Percentiles rank a stretch among this genome's conserved stretches.
These are phyloP conservation scores for Batkoa obscura DNA, from an alignment of 371 early-diverging fungal genomes.

Conservation along the genomic window DNA sequence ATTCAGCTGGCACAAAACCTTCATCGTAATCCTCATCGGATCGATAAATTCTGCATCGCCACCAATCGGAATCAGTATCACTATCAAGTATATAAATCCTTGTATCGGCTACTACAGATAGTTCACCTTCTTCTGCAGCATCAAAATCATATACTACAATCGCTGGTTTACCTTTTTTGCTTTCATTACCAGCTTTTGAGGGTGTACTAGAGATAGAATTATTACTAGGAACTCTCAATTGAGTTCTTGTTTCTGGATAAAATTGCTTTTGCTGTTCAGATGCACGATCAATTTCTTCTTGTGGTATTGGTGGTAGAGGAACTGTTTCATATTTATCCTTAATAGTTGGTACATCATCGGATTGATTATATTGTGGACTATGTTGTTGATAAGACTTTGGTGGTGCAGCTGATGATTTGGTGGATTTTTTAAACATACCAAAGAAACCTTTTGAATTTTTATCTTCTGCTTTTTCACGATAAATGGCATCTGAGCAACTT, in stretches of 20 bases:
- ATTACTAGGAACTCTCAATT: constrained; percentile 13
- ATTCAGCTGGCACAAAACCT: constrained; percentile 26
- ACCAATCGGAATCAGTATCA: constrained; percentile 22
- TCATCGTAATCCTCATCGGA: constrained; percentile 13
- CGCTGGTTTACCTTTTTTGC: constrained; percentile 30
- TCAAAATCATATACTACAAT: constrained; percentile 57
- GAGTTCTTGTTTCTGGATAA: constrained; percentile 13
- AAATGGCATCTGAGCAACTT: background rate
- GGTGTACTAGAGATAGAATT: constrained; percentile 1
- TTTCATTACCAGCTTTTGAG: constrained; percentile 1
- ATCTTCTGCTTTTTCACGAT: background rate
- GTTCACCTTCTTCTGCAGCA: constrained; percentile 52
- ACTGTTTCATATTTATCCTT: constrained; percentile 6
- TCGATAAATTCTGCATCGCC: constrained; percentile 21
- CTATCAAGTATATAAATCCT: background rate
- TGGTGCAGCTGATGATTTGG: background rate
- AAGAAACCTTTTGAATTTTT: background rate
- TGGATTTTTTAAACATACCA: background rate
- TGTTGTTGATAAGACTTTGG: background rate
- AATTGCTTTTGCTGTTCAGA: constrained; percentile 9
- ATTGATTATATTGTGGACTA: background rate
- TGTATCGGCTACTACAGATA: constrained; percentile 27
- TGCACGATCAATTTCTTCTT: constrained; percentile 8
- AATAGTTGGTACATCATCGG: background rate
- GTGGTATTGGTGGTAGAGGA: constrained; percentile 8